These are phyloP conservation scores for Umbelopsis vinacea DNA, from an alignment of 192 early-diverging fungal genomes.

Conservation along the genomic window DNA sequence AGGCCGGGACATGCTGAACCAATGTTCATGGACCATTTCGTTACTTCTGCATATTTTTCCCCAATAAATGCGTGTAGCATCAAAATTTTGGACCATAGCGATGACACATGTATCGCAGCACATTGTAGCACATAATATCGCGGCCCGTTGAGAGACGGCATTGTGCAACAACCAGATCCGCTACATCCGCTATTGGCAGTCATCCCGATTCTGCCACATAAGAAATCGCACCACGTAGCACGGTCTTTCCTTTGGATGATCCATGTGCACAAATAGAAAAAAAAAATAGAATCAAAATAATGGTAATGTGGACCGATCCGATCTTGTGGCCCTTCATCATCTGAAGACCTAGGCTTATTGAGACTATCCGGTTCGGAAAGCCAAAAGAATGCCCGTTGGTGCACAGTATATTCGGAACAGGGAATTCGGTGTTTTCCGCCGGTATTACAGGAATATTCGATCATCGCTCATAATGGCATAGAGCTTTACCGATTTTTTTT, in stretches of 20 bases:
- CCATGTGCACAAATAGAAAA: conserved; percentile 1
- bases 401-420: conserved; percentile 7
- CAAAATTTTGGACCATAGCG: neutral
- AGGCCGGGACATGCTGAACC: neutral
- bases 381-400: conserved; percentile 5
- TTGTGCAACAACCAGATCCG: neutral
- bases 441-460: neutral
- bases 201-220: neutral
- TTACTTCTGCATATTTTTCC: neutral
- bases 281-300: neutral
- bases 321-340: neutral
- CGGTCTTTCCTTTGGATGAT: neutral
- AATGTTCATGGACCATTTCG: too few relatives aligned
- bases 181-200: neutral
- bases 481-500: too few relatives aligned
- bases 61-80: neutral
- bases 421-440: conserved; percentile 16
- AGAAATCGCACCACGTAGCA: neutral
- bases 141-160: neutral
- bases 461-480: conserved; percentile 1
- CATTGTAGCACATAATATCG: conserved; percentile 14
- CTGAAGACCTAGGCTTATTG: neutral
- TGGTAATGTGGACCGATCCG: neutral
- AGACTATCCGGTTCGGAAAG: conserved; percentile 7
- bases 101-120: neutral